Conservation (phyloP, 352 stramenopile genomes). For the Plasmopara muralis region DNA sequence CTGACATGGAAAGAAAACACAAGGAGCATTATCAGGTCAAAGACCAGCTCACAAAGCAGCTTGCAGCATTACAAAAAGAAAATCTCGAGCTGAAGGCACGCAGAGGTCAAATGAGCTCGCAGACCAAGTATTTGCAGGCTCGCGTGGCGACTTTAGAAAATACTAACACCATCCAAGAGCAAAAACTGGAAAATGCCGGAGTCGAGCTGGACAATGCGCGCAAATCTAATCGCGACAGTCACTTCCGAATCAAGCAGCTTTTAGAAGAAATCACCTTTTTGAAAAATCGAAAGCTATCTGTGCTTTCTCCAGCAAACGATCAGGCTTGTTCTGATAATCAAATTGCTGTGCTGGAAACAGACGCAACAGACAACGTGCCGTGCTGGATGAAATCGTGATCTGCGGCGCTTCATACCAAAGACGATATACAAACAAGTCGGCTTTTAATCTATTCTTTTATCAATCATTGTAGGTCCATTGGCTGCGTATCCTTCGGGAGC, state of each 20-base stretch:
- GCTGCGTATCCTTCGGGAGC: not conserved
- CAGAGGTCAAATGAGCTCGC: constrained; percentile 28
- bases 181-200: constrained; percentile 32
- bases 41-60: constrained; percentile 32
- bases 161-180: constrained; percentile 20
- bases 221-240: constrained; percentile 43
- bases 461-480: no score
- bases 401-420: not conserved
- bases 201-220: constrained; percentile 42
- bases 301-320: constrained; percentile 2
- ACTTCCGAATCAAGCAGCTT: constrained; percentile 63
- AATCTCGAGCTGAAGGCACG: constrained; percentile 50
- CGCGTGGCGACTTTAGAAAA: constrained; percentile 36
- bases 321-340: not conserved
- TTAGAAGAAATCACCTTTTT: constrained; percentile 63
- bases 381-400: constrained; percentile 39
- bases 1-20: constrained; percentile 38
- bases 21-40: constrained; percentile 28
- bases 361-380: constrained; percentile 23
- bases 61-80: constrained; percentile 41
- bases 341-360: constrained; percentile 3
- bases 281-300: constrained; percentile 37
- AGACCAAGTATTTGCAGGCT: constrained; percentile 45
- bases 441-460: no score
- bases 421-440: no score